Percentiles rank a stretch among this genome's conserved stretches.
phyloP scores from a whole-genome alignment of 805 yeast genomes.

The Wickerhamomyces mucosus region DNA sequence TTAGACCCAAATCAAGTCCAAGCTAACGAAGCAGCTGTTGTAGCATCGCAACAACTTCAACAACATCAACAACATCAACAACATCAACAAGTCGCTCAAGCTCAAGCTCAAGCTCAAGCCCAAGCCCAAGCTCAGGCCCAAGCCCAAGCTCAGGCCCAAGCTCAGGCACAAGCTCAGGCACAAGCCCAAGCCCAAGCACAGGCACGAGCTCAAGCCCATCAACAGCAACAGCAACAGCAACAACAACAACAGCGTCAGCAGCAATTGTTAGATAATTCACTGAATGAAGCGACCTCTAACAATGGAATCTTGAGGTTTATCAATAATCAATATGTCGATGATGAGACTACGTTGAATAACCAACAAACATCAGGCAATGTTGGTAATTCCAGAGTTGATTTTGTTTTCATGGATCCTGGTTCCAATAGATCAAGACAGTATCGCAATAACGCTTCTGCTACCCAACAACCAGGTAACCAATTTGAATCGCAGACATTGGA shows the following conservation, averaged over 20 bases:
- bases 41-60: too few species aligned
- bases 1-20: too few species aligned
- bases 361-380: slow-evolving; percentile 3
- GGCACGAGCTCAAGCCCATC: slow-evolving; percentile 7
- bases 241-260: slow-evolving; percentile 6
- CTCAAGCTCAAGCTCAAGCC: slow-evolving; percentile 4
- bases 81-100: too few species aligned
- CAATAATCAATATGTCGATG: slow-evolving; percentile 22
- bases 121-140: slow-evolving; percentile 1
- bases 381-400: slow-evolving; percentile 14
- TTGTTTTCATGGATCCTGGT: slow-evolving; percentile 22
- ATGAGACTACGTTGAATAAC: slow-evolving; percentile 13
- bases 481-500: too few species aligned
- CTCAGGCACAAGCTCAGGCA: slow-evolving; percentile 3
- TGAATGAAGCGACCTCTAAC: slow-evolving; percentile 13
- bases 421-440: slow-evolving; percentile 16
- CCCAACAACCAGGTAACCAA: too few species aligned
- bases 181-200: slow-evolving; percentile 7
- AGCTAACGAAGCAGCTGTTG: too few species aligned
- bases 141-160: slow-evolving; percentile 1
- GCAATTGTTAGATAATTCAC: slow-evolving; percentile 10
- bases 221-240: slow-evolving; percentile 3
- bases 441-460: slow-evolving; percentile 12
- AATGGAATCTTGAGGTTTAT: slow-evolving; percentile 20
- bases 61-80: too few species aligned